phyloP scores from a whole-genome alignment of 1,284 basidiomycete genomes.

The Ustilago crameri region DNA sequence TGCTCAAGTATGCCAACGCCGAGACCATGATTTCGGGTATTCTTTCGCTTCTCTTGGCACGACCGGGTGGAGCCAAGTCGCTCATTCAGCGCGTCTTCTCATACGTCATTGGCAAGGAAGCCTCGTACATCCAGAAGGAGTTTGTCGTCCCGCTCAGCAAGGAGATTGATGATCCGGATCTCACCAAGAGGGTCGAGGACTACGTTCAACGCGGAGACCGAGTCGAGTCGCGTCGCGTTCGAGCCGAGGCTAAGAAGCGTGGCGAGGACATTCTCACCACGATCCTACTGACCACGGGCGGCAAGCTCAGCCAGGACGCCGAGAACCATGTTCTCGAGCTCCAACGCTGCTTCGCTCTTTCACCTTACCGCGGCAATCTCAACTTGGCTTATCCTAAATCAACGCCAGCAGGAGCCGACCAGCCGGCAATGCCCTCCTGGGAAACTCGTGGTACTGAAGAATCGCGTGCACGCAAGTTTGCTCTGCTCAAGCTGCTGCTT shows the following conservation, averaged over 20 bases:
- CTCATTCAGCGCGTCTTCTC: slow-evolving; percentile 64
- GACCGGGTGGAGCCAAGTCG: slow-evolving; percentile 65
- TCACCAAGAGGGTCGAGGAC: slow-evolving; percentile 61
- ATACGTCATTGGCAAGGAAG: slow-evolving; percentile 59
- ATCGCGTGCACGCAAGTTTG: slow-evolving; percentile 61
- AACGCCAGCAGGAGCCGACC: slow-evolving; percentile 48
- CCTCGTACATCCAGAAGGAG: slow-evolving; percentile 59
- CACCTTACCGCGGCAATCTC: slow-evolving; percentile 57
- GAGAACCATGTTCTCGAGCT: slow-evolving; percentile 56
- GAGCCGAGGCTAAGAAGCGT: slow-evolving; percentile 42
- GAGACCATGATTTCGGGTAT: slow-evolving; percentile 64
- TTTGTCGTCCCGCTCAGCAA: slow-evolving; percentile 59
- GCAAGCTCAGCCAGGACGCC: slow-evolving; percentile 42
- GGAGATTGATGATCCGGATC: slow-evolving; percentile 58
- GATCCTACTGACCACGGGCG: slow-evolving; percentile 53
- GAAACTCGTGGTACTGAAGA: slow-evolving; percentile 46
- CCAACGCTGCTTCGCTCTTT: slow-evolving; percentile 60
- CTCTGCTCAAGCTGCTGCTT: slow-evolving; percentile 62
- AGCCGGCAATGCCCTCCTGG: slow-evolving; percentile 48
- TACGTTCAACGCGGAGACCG: slow-evolving; percentile 62
- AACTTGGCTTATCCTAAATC: slow-evolving; percentile 59
- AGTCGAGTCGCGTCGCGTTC: slow-evolving; percentile 53
- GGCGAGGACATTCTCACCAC: slow-evolving; percentile 65
- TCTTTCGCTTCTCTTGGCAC: slow-evolving; percentile 61
- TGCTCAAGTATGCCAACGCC: slow-evolving; percentile 64